Evolutionary conservation across 2,329 filamentous ascomycete species (phyloP).

Genomic region (Exophiala spinifera): DNA sequence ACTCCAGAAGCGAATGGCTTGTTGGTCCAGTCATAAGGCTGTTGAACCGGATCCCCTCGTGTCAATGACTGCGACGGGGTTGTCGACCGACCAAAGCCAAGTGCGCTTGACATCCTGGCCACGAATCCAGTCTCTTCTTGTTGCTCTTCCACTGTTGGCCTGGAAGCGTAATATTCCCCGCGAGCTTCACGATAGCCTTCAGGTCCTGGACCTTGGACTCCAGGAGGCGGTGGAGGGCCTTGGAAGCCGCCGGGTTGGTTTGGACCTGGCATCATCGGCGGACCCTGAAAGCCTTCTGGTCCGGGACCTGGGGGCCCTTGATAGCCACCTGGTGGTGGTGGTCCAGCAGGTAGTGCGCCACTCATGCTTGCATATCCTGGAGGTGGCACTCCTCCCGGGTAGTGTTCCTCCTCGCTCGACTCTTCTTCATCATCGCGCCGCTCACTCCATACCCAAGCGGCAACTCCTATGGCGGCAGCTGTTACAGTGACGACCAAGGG

Average conservation of each 20-base stretch:
- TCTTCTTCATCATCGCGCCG: conserved; percentile 68
- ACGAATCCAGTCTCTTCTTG: conserved; percentile 60
- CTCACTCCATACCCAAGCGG: conserved; percentile 92
- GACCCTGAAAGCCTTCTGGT: conserved; percentile 14
- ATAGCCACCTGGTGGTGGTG: conserved; percentile 29
- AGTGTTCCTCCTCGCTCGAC: conserved; percentile 53
- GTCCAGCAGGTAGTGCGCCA: conserved; percentile 33
- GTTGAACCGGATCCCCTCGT: conserved; percentile 59
- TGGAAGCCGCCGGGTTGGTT: conserved; percentile 31
- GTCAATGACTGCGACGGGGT: conserved; percentile 52
- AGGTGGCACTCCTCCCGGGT: conserved; percentile 51
- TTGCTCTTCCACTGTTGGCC: conserved; percentile 34
- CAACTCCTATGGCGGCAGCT: conserved; percentile 79
- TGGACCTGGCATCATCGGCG: conserved; percentile 22
- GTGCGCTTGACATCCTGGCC: conserved; percentile 73
- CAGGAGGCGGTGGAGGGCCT: conserved; percentile 30
- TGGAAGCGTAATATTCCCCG: conserved; percentile 34
- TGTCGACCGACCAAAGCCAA: conserved; percentile 58
- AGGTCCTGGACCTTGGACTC: conserved; percentile 29
- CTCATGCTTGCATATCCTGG: conserved; percentile 39
- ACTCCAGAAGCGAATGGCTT: conserved; percentile 77
- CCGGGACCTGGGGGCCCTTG: conserved; percentile 23
- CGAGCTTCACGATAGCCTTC: conserved; percentile 31
- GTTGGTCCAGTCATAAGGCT: conserved; percentile 74
- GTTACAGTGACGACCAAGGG: conserved; percentile 83